Percentiles rank a stretch among this genome's conserved stretches.
Evolutionary conservation across 2,329 filamentous ascomycete genomes (phyloP).

Genomic region (Colletotrichum theobromicola): DNA sequence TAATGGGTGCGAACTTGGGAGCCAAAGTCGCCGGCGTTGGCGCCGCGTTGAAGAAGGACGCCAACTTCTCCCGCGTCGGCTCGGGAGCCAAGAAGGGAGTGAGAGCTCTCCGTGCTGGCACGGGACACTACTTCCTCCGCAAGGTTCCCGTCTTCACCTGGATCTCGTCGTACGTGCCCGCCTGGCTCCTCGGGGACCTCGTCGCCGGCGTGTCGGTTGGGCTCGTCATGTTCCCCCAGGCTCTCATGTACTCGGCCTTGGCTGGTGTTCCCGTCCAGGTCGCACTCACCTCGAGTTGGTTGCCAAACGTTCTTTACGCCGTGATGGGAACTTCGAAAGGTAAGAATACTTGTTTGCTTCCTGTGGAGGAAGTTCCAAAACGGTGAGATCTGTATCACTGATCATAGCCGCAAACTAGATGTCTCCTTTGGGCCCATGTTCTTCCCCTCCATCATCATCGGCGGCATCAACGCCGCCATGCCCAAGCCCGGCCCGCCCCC

Average conservation of each 20-base stretch:
- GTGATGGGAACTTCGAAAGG: not conserved
- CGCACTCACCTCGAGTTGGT: not conserved
- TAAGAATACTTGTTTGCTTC: not conserved
- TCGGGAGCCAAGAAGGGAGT: not conserved
- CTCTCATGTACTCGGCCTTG: not conserved
- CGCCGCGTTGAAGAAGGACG: not conserved
- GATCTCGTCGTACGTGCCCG: not conserved
- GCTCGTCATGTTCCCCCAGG: not conserved
- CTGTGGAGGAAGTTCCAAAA: too few species aligned
- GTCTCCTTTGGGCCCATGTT: not conserved
- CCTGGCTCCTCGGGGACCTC: not conserved
- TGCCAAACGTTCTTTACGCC: not conserved
- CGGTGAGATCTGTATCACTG: accelerated
- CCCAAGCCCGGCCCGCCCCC: not conserved
- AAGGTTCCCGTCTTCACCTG: not conserved
- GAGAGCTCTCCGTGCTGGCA: not conserved
- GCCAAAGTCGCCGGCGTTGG: not conserved
- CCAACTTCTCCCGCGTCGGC: not conserved
- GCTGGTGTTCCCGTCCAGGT: not conserved
- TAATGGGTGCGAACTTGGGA: not conserved
- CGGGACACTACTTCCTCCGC: not conserved
- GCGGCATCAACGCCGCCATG: not conserved
- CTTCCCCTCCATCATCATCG: not conserved
- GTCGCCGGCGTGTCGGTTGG: not conserved
- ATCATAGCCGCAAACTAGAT: not conserved